These are phyloP conservation scores for Maudiozyma barnettii DNA, from an alignment of 805 yeast genomes.

Conservation along the genomic window DNA sequence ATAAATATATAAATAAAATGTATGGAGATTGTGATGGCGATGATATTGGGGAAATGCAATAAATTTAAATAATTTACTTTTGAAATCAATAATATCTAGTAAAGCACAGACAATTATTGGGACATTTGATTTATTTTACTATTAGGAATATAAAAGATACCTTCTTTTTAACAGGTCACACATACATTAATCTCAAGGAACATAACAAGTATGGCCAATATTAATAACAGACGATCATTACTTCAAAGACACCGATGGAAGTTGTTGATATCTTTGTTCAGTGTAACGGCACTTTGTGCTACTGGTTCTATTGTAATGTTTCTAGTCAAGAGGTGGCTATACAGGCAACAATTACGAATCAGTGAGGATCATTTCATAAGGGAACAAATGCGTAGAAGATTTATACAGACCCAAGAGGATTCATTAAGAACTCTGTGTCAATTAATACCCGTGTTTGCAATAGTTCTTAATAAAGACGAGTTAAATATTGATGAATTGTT, in stretches of 20 bases:
- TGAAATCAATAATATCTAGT: too few relatives aligned
- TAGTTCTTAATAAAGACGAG: conserved; percentile 18
- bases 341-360: conserved; percentile 36
- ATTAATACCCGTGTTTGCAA: conserved; percentile 64
- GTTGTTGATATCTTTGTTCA: conserved; percentile 14
- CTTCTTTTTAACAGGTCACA: too few relatives aligned
- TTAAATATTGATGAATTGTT: conserved; percentile 23
- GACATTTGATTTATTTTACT: too few relatives aligned
- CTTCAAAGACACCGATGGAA: conserved; percentile 22
- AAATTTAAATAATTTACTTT: too few relatives aligned
- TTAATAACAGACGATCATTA: conserved; percentile 4
- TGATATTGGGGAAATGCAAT: too few relatives aligned
- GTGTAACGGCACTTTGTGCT: conserved; percentile 18
- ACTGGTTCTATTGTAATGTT: conserved; percentile 23
- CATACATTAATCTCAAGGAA: background rate
- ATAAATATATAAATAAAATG: too few relatives aligned
- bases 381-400: conserved; percentile 69
- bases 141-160: too few relatives aligned
- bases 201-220: background rate
- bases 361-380: conserved; percentile 50
- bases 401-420: conserved; percentile 86
- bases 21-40: too few relatives aligned
- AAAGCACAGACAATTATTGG: too few relatives aligned
- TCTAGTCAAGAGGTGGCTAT: conserved; percentile 25
- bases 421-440: conserved; percentile 78